phyloP scores from a whole-genome alignment of 441 rosid genomes.

The Codiaeum variegatum region DNA sequence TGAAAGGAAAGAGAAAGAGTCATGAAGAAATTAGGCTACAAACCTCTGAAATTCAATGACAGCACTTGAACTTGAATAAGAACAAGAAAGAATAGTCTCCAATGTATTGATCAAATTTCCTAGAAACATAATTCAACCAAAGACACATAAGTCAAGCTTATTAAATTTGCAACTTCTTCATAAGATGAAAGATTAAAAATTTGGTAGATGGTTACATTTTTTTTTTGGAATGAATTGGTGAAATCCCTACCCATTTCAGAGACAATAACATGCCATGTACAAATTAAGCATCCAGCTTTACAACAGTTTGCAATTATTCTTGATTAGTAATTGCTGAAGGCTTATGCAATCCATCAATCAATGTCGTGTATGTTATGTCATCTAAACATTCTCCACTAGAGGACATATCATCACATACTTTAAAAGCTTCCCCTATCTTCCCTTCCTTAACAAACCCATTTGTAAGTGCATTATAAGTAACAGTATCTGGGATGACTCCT shows the following conservation, averaged over 20 bases:
- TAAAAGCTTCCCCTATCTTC: constrained; percentile 48
- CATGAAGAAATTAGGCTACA: not conserved
- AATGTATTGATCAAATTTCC: constrained; percentile 9
- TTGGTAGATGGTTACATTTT: constrained; percentile 10
- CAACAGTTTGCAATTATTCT: constrained; percentile 23
- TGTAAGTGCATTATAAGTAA: constrained; percentile 70
- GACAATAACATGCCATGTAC: not conserved
- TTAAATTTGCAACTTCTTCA: not conserved
- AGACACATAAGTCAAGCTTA: constrained; percentile 11
- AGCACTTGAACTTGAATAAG: constrained; percentile 8
- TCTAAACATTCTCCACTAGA: constrained; percentile 47
- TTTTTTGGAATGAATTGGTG: not conserved
- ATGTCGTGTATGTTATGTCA: constrained; percentile 66
- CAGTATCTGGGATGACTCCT: constrained; percentile 52
- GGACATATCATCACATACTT: constrained; percentile 53
- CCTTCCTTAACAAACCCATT: constrained; percentile 66
- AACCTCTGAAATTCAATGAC: constrained; percentile 12
- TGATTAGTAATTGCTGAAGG: constrained; percentile 26
- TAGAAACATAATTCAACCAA: not conserved
- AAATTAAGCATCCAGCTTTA: constrained; percentile 14
- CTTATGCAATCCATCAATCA: constrained; percentile 67
- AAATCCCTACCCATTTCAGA: not conserved
- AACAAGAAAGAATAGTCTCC: not conserved
- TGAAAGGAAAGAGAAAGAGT: not conserved
- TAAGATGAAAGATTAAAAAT: not conserved